Conservation (phyloP, 805 yeast species). For the baker's yeast (Saccharomyces cerevisiae) region DNA sequence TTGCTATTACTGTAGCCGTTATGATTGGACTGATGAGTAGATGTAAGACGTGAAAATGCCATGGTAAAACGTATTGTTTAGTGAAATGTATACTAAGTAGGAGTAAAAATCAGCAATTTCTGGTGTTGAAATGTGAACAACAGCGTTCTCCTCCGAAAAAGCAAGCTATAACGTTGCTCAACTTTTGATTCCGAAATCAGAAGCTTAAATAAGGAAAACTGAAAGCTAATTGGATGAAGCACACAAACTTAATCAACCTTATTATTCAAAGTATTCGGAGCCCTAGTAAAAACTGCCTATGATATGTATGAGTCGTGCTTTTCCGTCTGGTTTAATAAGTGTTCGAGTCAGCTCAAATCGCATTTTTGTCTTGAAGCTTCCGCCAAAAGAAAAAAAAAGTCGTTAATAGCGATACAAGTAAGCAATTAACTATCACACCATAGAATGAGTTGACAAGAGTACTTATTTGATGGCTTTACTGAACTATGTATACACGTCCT, state of each 20-base stretch:
- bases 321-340: not conserved
- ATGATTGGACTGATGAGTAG: not conserved
- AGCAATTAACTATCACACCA: not conserved
- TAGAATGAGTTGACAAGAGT: not conserved
- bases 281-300: not conserved
- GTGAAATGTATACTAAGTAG: not conserved
- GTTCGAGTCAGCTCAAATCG: not conserved
- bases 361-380: not conserved
- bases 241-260: not conserved
- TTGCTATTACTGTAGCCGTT: not conserved
- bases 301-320: not conserved
- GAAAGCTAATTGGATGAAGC: not conserved
- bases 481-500: not conserved
- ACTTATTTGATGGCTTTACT: not conserved
- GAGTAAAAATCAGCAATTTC: not conserved
- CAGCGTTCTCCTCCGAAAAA: not conserved
- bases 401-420: not conserved
- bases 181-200: not conserved
- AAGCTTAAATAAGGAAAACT: not conserved
- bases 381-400: not conserved
- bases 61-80: not conserved
- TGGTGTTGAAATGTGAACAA: not conserved
- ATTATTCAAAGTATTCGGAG: not conserved
- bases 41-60: not conserved
- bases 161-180: not conserved